These are phyloP conservation scores for Apostasia shenzhenica DNA, from an alignment of 106 monocot genomes.

Conservation along the genomic window DNA sequence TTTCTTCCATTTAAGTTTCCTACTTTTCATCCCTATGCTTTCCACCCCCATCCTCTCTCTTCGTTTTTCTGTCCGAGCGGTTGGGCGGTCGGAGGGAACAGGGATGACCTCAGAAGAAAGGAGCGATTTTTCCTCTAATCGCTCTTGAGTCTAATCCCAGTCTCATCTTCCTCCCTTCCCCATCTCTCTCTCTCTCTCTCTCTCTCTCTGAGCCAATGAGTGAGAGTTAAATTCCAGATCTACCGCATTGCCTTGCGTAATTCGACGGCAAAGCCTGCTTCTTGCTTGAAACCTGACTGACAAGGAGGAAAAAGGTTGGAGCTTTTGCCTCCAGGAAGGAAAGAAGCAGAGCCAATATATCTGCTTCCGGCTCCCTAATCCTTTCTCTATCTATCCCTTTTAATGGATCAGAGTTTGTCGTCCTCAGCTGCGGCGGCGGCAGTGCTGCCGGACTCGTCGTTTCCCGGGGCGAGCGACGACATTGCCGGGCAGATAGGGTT, in stretches of 20 bases:
- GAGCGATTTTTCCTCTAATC: too few relatives aligned
- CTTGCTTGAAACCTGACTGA: background rate
- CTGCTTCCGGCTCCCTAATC: background rate
- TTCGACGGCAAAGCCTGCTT: background rate
- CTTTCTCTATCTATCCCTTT: background rate
- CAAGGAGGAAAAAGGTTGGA: background rate
- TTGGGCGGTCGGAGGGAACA: background rate
- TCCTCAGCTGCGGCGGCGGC: slow-evolving; percentile 9
- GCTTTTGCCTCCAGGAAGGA: background rate
- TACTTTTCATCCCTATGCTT: background rate
- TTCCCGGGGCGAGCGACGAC: slow-evolving; percentile 12
- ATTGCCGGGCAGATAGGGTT: slow-evolving; percentile 11
- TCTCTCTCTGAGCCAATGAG: background rate
- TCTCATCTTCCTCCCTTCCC: background rate
- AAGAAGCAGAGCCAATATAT: background rate
- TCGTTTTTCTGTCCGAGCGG: slow-evolving; percentile 3
- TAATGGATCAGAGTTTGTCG: slow-evolving; percentile 4
- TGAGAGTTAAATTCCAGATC: background rate
- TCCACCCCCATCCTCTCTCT: background rate
- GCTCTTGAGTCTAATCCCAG: background rate
- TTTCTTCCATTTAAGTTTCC: background rate
- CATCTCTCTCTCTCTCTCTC: background rate
- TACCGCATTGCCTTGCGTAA: slow-evolving; percentile 6
- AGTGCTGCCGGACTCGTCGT: slow-evolving; percentile 5
- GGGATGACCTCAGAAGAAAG: background rate